Evolutionary conservation across 2,329 filamentous ascomycete genomes (phyloP).

Genomic region (Incumbomyces delicatus): DNA sequence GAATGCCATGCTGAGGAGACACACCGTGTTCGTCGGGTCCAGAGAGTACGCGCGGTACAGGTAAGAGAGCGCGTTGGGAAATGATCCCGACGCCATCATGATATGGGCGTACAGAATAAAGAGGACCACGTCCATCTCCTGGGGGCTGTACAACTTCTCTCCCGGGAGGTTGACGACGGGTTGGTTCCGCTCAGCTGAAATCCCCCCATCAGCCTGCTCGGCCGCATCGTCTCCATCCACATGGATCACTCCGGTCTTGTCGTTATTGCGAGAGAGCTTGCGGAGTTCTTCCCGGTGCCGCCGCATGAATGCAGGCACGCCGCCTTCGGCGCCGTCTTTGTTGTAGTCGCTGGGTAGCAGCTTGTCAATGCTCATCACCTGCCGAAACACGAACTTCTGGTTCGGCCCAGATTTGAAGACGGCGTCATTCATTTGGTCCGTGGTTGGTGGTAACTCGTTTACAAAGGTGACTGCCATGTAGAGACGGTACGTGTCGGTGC

Average conservation of each 20-base stretch:
- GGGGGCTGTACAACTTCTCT: slow-evolving; percentile 23
- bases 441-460: slow-evolving; percentile 38
- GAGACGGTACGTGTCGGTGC: slow-evolving; percentile 73
- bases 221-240: not conserved
- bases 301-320: slow-evolving; percentile 26
- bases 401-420: slow-evolving; percentile 64
- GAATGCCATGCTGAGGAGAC: slow-evolving; percentile 72
- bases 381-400: slow-evolving; percentile 83
- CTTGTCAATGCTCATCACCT: slow-evolving; percentile 82
- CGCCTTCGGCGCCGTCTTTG: slow-evolving; percentile 22
- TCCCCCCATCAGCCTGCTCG: not conserved
- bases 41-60: slow-evolving; percentile 60
- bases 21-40: slow-evolving; percentile 41
- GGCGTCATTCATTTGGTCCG: slow-evolving; percentile 11
- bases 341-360: slow-evolving; percentile 46
- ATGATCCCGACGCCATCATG: slow-evolving; percentile 71
- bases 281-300: slow-evolving; percentile 9
- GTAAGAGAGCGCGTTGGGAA: slow-evolving; percentile 76
- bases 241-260: slow-evolving; percentile 6
- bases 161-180: not conserved
- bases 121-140: slow-evolving; percentile 64
- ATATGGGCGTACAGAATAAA: slow-evolving; percentile 87
- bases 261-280: slow-evolving; percentile 24
- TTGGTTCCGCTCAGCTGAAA: not conserved
- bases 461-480: slow-evolving; percentile 70